Conservation (phyloP, 768 basidiomycete genomes). For the Stropharia rugosoannulata region DNA sequence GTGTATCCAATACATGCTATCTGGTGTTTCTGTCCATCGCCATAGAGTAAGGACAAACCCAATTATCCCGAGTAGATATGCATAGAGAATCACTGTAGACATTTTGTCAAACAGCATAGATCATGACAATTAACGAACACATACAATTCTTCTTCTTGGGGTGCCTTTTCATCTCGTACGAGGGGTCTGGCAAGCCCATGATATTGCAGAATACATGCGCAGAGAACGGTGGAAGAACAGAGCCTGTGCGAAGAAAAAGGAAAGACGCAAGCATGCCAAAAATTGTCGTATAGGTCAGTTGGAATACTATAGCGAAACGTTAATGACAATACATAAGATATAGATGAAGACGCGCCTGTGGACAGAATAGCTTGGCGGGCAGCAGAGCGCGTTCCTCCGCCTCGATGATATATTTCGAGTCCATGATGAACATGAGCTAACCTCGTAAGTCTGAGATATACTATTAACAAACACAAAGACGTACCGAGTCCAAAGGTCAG, state of each 20-base stretch:
- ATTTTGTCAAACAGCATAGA: constrained; percentile 3
- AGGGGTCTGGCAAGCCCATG: constrained; percentile 84
- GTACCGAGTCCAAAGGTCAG: constrained; percentile 86
- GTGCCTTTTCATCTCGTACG: constrained; percentile 51
- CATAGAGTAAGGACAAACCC: constrained; percentile 53
- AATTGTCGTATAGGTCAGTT: constrained; percentile 86
- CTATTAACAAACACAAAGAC: constrained; percentile 19
- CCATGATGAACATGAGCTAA: constrained; percentile 92
- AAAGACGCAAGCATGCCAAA: constrained; percentile 90
- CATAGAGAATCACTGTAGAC: constrained; percentile 46
- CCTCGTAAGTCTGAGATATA: not conserved
- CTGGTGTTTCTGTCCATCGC: constrained; percentile 22
- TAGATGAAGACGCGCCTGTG: constrained; percentile 43
- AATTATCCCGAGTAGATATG: constrained; percentile 60
- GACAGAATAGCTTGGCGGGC: constrained; percentile 57
- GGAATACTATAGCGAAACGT: constrained; percentile 62
- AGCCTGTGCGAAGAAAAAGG: constrained; percentile 84
- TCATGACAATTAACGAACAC: constrained; percentile 23
- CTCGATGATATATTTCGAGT: constrained; percentile 78
- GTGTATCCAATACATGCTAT: constrained; percentile 21
- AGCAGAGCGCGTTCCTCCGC: constrained; percentile 68
- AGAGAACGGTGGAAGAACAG: constrained; percentile 71
- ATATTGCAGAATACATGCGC: constrained; percentile 93
- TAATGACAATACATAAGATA: not conserved
- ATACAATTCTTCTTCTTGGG: constrained; percentile 51